Evolutionary conservation across 768 basidiomycete genomes (phyloP), one percentile per base, ranked within the genome.

Genomic region (Suillus cothurnatus): DNA sequence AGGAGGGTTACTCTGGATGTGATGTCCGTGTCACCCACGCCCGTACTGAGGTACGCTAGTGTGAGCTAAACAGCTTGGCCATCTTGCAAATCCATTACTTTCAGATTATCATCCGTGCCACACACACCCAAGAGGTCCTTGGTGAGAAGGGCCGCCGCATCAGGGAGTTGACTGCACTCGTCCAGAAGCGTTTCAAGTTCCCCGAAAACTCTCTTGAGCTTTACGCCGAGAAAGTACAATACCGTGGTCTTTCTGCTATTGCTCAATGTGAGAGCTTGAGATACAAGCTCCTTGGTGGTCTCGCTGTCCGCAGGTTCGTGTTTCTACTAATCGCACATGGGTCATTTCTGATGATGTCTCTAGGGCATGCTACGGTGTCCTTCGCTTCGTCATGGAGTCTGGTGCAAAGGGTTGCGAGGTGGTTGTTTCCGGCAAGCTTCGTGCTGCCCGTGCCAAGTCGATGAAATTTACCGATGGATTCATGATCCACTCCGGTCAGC

Each of bases 381-480:
- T 99, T 76, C 95, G 97, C 76, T 99, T 98, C 85, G 95, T 99
- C 72, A 99, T 99, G 97, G 97, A 99, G 83, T 98, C 97, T 65
- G 94, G 94, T 72, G 97, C 97, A 71, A 99, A 99, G 84, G 97
- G 97, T 80, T 98, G 96, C 77, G 97, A 99, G 81, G 97, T 99
- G 69, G 94, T 99, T 76, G 96, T 99, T 69, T 99, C 97, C 69
- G 97, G 97, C 77, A 99, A 99, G 82, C 94, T 99, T 76, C 95
- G 97, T 78, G 97, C 97, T 70, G 97, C 97, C 70, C 95, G 97
- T 86, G 97, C 97, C 75, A 99, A 99, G 83, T 93, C 95, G 23
- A 99, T 99, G 97, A 99, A 99, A 82, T 99, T 99, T 84, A 98
- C 96, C 76, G 97, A 99, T 75, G 97, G 97, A 63, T 98, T 98